phyloP scores from a whole-genome alignment of 2,329 filamentous ascomycete species.

The Paracoccidioides brasiliensis region DNA sequence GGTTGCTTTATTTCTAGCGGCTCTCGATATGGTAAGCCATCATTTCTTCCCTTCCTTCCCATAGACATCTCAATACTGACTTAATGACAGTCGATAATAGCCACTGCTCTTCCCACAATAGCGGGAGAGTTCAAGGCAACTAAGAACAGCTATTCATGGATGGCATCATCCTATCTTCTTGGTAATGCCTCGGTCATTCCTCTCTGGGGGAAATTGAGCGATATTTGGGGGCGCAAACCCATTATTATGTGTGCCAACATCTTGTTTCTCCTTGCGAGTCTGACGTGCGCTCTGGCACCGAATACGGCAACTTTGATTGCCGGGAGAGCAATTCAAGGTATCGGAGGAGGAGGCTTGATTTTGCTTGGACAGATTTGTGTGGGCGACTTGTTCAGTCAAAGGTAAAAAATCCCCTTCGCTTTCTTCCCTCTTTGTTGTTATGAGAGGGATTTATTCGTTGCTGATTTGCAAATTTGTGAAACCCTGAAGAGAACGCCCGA shows the following conservation, averaged over 20 bases:
- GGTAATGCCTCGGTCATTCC: constrained; percentile 31
- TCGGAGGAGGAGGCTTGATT: constrained; percentile 50
- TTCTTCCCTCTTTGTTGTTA: neutral
- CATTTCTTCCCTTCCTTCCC: neutral
- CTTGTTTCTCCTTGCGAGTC: constrained; percentile 49
- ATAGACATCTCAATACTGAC: neutral
- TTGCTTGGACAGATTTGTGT: constrained; percentile 52
- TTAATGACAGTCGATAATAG: constrained; percentile 19
- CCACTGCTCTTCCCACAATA: constrained; percentile 25
- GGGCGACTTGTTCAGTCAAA: constrained; percentile 49
- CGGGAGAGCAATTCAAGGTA: constrained; percentile 49
- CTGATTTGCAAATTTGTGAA: neutral
- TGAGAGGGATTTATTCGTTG: neutral
- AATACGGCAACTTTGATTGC: constrained; percentile 50
- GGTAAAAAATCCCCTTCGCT: constrained; percentile 18
- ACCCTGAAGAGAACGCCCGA: constrained; percentile 36
- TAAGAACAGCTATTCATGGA: constrained; percentile 25
- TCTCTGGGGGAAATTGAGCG: constrained; percentile 48
- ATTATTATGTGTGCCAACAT: constrained; percentile 48
- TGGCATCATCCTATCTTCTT: constrained; percentile 26
- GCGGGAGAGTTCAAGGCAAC: constrained; percentile 21
- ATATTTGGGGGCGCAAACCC: constrained; percentile 55
- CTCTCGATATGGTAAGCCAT: constrained; percentile 42
- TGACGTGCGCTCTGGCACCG: constrained; percentile 44
- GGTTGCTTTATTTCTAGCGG: constrained; percentile 48